Evolutionary conservation across 345 rosid species (phyloP).

Genomic region (Heritiera littoralis): DNA sequence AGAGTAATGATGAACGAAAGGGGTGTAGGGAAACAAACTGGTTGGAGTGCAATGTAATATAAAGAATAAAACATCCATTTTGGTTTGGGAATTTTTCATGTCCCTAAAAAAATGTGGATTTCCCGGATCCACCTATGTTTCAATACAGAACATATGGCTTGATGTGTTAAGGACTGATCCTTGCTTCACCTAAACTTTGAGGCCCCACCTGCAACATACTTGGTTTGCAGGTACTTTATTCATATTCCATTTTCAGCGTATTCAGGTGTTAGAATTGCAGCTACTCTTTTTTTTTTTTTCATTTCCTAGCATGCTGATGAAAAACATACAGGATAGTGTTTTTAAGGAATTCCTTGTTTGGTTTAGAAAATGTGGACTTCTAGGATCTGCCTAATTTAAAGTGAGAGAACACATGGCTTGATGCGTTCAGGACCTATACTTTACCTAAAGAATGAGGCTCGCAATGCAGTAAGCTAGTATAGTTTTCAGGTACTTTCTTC

Average conservation of each 20-base stretch:
- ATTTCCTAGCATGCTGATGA: background rate
- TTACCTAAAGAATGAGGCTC: background rate
- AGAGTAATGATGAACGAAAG: conserved; percentile 57
- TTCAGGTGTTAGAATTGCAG: background rate
- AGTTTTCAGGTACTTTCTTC: conserved; percentile 5
- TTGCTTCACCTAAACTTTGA: background rate
- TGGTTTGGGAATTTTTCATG: background rate
- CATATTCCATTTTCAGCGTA: background rate
- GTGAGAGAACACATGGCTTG: background rate
- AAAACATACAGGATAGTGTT: background rate
- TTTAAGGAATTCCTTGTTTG: background rate
- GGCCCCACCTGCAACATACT: background rate
- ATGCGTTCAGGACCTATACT: background rate
- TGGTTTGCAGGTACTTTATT: background rate
- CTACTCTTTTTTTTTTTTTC: background rate
- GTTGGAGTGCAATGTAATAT: conserved; percentile 49
- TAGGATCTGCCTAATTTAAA: background rate
- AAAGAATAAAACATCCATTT: background rate
- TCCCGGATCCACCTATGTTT: background rate
- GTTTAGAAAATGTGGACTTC: background rate
- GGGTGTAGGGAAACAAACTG: conserved; percentile 54
- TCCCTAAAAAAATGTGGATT: background rate
- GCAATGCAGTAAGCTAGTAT: background rate
- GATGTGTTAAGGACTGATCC: background rate
- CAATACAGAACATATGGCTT: background rate